A percentile compares a stretch with the other conserved stretches of the same genome.
Evolutionary conservation across 441 rosid genomes (phyloP).

Genomic region (Arabidopsis hybrid): DNA sequence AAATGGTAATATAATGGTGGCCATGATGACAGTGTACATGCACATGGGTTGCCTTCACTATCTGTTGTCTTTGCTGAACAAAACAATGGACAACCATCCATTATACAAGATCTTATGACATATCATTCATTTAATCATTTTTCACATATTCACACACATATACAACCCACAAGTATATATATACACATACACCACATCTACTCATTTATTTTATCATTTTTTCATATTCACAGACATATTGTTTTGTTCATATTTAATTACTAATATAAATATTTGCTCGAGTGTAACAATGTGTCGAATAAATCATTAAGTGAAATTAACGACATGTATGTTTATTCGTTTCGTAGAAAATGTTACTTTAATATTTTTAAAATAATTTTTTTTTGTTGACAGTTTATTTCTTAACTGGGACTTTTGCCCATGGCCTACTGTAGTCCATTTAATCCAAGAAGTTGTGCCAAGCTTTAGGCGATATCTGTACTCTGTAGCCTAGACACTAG

Average conservation of each 20-base stretch:
- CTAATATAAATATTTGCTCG: not conserved
- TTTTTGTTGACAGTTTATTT: no score
- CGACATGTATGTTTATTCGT: not conserved
- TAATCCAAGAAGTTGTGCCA: no score
- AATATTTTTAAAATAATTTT: no score
- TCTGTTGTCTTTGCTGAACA: slow-evolving; percentile 44
- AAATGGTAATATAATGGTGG: slow-evolving; percentile 30
- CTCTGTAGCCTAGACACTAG: no score
- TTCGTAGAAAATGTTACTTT: not conserved
- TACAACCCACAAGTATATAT: not conserved
- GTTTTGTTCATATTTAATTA: not conserved
- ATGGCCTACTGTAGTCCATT: no score
- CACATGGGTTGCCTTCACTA: slow-evolving; percentile 47
- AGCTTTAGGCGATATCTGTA: no score
- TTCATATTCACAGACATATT: not conserved
- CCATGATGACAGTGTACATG: slow-evolving; percentile 40
- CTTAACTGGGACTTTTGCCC: no score
- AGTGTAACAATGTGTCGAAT: not conserved
- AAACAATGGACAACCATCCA: slow-evolving; percentile 39
- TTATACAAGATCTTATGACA: slow-evolving; percentile 29
- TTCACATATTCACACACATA: slow-evolving; percentile 1
- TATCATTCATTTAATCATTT: slow-evolving; percentile 30
- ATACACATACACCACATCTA: not conserved
- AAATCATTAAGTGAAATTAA: not conserved
- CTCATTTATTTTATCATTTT: no score